Evolutionary conservation across 345 rosid species (phyloP).

Genomic region (Erysimum cheiranthoides): DNA sequence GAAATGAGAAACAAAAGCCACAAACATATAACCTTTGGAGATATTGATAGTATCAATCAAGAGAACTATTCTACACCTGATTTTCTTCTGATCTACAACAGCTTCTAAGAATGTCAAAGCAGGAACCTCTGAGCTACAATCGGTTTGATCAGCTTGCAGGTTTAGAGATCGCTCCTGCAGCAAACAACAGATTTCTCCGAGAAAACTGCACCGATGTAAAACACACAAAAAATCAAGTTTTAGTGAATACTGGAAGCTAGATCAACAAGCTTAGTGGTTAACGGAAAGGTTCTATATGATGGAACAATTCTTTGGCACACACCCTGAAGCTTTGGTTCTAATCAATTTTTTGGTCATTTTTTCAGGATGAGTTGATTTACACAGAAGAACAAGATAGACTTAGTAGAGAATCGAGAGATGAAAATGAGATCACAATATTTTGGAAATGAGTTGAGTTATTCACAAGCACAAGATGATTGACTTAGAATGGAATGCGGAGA

Average conservation of each 20-base stretch:
- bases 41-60: slow-evolving; percentile 13
- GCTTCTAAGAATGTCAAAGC: slow-evolving; percentile 12
- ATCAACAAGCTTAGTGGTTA: slow-evolving; percentile 7
- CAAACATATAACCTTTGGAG: slow-evolving; percentile 20
- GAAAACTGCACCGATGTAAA: slow-evolving; percentile 65
- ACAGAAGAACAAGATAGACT: not conserved
- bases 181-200: slow-evolving; percentile 83
- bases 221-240: not conserved
- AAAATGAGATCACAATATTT: not conserved
- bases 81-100: slow-evolving; percentile 31
- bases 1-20: slow-evolving; percentile 5
- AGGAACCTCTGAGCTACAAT: not conserved
- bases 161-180: slow-evolving; percentile 80
- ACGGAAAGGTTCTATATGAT: not conserved
- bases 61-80: slow-evolving; percentile 31
- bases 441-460: not conserved
- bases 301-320: not conserved
- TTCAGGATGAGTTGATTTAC: not conserved
- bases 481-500: not conserved
- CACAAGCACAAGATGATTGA: not conserved
- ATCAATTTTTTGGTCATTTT: not conserved
- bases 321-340: slow-evolving; percentile 13
- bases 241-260: slow-evolving; percentile 22
- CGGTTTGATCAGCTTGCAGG: slow-evolving; percentile 38
- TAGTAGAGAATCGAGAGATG: not conserved